Base-by-base conservation (phyloP, 1,284 basidiomycete species). In the Puccinia brachypodii region DNA sequence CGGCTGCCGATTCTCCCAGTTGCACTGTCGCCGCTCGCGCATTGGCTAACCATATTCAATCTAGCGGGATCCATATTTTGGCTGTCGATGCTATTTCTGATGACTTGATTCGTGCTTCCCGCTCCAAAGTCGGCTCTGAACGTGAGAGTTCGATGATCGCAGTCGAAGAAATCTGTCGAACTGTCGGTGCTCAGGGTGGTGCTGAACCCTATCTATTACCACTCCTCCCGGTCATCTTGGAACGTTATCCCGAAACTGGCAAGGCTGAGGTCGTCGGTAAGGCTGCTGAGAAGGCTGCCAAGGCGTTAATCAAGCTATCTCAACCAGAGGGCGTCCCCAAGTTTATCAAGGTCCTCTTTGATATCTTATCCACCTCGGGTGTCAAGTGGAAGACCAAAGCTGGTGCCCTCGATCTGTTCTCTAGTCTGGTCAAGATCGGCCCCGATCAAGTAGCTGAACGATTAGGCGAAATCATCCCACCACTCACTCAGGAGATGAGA, bases 321-420 rank as follows among this genome's bases (percentile, higher is more conserved):
- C 91, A 94, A 3, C 94, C 96, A 87, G 91, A 94, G 31, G 93
- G 91, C 22, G 90, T 91, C 38, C 87, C 92, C 81, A 86, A 86
- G 58, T 90, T 95, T 22, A 92, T 96, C 86, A 89, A 90, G 71
- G 87, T 88, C 4, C 89, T 98, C 40, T 92, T 93, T 86, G 88
- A 88, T 50, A 90, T 93, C 80, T 87, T 98, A 42, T 92, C 94
- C 76, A 90, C 90, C 76, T 84, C 85, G 76, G 85, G 85, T 77
- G 94, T 93, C 77, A 98, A 98, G 88, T 99, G 96, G 96, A 91
- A 93, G 85, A 92, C 93, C 83, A 98, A 99, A 89, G 92, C 96
- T 19, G 95, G 94, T n/a, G 94, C 92, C 0, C 88, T 98, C 75
- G 96, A 98, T 86, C 83, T 87, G 22, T 83, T 88, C 64, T 69